phyloP scores from a whole-genome alignment of 1,284 basidiomycete genomes.

The Trichosporon sp. region DNA sequence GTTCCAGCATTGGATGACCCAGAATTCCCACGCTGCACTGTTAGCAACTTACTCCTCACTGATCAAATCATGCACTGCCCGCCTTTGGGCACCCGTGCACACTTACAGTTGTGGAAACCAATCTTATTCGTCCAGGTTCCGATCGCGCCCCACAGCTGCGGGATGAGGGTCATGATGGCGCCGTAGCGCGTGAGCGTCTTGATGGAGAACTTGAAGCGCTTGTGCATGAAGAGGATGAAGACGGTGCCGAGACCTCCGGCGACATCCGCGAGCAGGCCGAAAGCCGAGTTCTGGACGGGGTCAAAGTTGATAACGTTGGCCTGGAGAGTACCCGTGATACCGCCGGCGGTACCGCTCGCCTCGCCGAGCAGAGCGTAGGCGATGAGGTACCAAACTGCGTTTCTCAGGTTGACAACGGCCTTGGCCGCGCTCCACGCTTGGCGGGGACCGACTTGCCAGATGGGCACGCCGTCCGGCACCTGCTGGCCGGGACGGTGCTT shows the following conservation, averaged over 20 bases:
- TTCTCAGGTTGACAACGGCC: constrained; percentile 26
- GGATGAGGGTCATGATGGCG: constrained; percentile 6
- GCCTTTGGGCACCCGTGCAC: neutral
- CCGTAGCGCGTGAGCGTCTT: neutral
- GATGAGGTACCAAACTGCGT: constrained; percentile 31
- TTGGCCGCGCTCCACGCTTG: constrained; percentile 29
- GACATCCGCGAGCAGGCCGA: constrained; percentile 26
- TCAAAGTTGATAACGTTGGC: constrained; percentile 31
- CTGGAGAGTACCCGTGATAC: constrained; percentile 28
- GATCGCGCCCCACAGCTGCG: constrained; percentile 31
- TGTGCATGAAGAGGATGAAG: constrained; percentile 29
- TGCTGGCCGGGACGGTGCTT: constrained; percentile 33
- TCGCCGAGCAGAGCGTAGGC: constrained; percentile 27
- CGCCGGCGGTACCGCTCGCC: constrained; percentile 24
- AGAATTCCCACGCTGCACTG: constrained; percentile 31
- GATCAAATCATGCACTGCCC: neutral
- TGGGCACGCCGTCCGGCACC: constrained; percentile 26
- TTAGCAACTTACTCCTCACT: neutral
- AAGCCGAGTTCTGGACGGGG: constrained; percentile 26
- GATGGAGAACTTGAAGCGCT: constrained; percentile 28
- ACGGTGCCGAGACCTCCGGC: constrained; percentile 30
- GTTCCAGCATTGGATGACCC: constrained; percentile 16
- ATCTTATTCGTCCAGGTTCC: constrained; percentile 27
- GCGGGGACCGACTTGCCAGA: constrained; percentile 27
- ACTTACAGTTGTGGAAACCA: constrained; percentile 34